A percentile compares a stretch with the other conserved stretches of the same genome.
Evolutionary conservation across 2,329 filamentous ascomycete genomes (phyloP).

Genomic region (Penicillium sp.): DNA sequence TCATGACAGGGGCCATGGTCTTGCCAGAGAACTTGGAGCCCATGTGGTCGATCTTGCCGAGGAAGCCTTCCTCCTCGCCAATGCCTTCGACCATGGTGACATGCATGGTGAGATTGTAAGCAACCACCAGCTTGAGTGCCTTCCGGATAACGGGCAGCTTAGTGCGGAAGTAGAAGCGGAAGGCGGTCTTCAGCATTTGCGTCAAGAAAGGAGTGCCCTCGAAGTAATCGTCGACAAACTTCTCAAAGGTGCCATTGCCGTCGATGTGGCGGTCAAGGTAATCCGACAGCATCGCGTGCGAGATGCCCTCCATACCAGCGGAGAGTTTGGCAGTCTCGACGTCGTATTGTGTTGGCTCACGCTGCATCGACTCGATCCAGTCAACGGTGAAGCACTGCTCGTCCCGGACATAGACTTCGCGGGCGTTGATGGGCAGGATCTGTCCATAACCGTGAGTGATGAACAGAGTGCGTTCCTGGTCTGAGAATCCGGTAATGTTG

Average conservation of each 20-base stretch:
- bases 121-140: conserved; percentile 88
- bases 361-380: conserved; percentile 81
- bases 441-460: conserved; percentile 96
- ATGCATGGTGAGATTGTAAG: conserved; percentile 92
- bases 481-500: conserved; percentile 84
- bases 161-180: conserved; percentile 87
- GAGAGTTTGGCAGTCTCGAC: conserved; percentile 85
- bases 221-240: conserved; percentile 93
- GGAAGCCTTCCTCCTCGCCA: conserved; percentile 71
- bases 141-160: conserved; percentile 88
- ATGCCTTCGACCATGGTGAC: conserved; percentile 92
- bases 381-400: conserved; percentile 91
- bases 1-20: conserved; percentile 93
- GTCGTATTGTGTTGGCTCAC: conserved; percentile 76
- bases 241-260: conserved; percentile 81
- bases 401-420: conserved; percentile 88
- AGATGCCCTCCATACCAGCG: conserved; percentile 84
- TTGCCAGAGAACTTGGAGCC: conserved; percentile 86
- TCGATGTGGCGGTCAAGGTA: conserved; percentile 96
- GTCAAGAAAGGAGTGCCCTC: conserved; percentile 93
- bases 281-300: conserved; percentile 74
- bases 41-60: conserved; percentile 81
- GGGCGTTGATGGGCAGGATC: conserved; percentile 85
- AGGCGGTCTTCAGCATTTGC: conserved; percentile 92
- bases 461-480: conserved; percentile 68